A percentile compares a stretch with the other conserved stretches of the same genome.
Conservation (phyloP, 2,329 filamentous ascomycete species). For the Metarhizium sp. region DNA sequence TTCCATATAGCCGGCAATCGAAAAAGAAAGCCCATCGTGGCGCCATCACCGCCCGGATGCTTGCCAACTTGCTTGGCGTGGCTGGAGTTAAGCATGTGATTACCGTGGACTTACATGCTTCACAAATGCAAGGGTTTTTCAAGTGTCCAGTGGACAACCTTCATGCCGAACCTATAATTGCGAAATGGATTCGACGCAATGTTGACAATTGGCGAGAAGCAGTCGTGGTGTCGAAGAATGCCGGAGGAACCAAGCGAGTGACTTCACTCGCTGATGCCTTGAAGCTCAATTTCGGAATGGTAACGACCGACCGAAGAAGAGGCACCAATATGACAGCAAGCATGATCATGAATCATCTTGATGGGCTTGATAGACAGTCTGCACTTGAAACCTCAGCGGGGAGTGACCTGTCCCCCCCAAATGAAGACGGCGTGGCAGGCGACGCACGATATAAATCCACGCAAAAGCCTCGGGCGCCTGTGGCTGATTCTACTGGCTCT, state of each 20-base stretch:
- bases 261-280: conserved; percentile 91
- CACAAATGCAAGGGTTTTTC: conserved; percentile 99
- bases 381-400: conserved; percentile 25
- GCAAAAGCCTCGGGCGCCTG: conserved; percentile 3
- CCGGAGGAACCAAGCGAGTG: conserved; percentile 92
- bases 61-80: conserved; percentile 87
- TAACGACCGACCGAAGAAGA: conserved; percentile 72
- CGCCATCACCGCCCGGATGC: conserved; percentile 92
- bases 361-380: conserved; percentile 43
- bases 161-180: conserved; percentile 88
- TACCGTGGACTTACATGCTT: conserved; percentile 90
- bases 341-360: conserved; percentile 63
- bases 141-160: conserved; percentile 96
- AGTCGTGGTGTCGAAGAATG: conserved; percentile 96
- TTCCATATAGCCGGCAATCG: conserved; percentile 97
- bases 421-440: conserved; percentile 12
- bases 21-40: conserved; percentile 98
- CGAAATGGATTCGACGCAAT: conserved; percentile 88
- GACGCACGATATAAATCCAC: conserved; percentile 12
- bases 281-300: conserved; percentile 96
- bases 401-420: conserved; percentile 11
- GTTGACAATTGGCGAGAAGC: conserved; percentile 81
- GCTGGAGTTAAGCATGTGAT: conserved; percentile 97
- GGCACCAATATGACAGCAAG: conserved; percentile 67
- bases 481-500: conserved; percentile 34